Percentiles rank a stretch among this genome's conserved stretches.
These are phyloP conservation scores for Echria macrotheca DNA, from an alignment of 495 filamentous ascomycete genomes.

Conservation along the genomic window DNA sequence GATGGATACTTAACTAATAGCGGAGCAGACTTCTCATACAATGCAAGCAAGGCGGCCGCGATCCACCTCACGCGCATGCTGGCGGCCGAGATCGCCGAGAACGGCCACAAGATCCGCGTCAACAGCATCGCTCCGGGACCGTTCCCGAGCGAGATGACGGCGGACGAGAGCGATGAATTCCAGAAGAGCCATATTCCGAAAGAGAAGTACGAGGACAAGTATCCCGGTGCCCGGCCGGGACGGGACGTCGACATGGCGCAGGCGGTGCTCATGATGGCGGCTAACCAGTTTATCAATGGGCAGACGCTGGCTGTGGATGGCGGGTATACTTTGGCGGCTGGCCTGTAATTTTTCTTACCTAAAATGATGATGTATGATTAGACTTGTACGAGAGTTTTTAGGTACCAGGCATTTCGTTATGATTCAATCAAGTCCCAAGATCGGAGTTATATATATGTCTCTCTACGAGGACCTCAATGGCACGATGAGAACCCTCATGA, in stretches of 20 bases:
- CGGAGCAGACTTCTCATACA: slow-evolving; percentile 60
- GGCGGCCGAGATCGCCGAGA: slow-evolving; percentile 33
- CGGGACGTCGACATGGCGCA: slow-evolving; percentile 71
- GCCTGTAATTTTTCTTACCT: slow-evolving; percentile 11
- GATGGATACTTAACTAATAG: not conserved
- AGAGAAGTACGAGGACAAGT: slow-evolving; percentile 53
- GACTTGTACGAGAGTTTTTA: too few relatives aligned
- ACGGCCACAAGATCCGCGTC: slow-evolving; percentile 47
- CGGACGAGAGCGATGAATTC: slow-evolving; percentile 26
- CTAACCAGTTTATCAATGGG: slow-evolving; percentile 69
- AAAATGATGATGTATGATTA: too few relatives aligned
- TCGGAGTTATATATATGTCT: too few relatives aligned
- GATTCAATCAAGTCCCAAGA: too few relatives aligned
- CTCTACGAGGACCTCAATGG: too few relatives aligned
- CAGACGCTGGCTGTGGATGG: slow-evolving; percentile 65
- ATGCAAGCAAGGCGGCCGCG: slow-evolving; percentile 66
- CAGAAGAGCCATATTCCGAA: slow-evolving; percentile 61
- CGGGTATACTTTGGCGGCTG: slow-evolving; percentile 31
- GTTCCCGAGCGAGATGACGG: slow-evolving; percentile 51
- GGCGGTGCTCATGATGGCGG: slow-evolving; percentile 55
- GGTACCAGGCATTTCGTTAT: too few relatives aligned
- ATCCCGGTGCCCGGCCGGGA: slow-evolving; percentile 58
- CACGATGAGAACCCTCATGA: too few relatives aligned
- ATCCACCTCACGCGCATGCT: slow-evolving; percentile 60
- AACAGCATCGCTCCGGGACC: slow-evolving; percentile 60